Conservation (phyloP, 73 alveolate species). For the Tetrahymena elliotti region DNA sequence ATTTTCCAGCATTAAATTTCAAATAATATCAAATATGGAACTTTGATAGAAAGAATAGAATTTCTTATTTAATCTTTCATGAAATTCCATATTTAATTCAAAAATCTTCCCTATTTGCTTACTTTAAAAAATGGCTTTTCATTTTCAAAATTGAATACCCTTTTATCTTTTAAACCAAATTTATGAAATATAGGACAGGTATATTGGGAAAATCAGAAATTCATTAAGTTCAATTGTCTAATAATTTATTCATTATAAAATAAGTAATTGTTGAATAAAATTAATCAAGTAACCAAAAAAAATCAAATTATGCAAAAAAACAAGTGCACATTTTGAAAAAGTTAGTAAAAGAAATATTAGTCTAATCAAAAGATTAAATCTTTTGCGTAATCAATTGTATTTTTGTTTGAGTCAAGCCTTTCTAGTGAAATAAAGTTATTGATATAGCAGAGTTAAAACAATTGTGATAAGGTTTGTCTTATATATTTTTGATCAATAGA, state of each 20-base stretch:
- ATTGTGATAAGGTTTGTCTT: background rate
- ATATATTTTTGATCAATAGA: background rate
- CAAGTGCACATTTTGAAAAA: background rate
- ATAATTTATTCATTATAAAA: no score
- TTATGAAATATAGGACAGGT: no score
- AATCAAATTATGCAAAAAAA: background rate
- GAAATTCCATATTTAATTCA: no score
- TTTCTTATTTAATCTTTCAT: background rate
- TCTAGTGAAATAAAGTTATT: background rate
- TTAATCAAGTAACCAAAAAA: background rate
- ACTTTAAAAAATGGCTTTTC: no score
- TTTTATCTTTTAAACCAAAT: no score
- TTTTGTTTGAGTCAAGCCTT: background rate
- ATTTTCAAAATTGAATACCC: no score
- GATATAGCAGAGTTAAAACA: background rate
- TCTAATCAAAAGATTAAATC: background rate
- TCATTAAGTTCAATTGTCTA: no score
- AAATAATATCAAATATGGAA: background rate
- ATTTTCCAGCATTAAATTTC: background rate
- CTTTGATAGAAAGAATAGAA: background rate
- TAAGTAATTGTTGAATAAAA: background rate
- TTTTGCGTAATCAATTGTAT: background rate
- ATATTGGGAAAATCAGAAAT: background rate
- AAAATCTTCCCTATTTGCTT: no score
- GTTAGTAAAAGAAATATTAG: background rate